Base-by-base conservation (phyloP, 2,329 filamentous ascomycete genomes). In the Fusarium sp. region DNA sequence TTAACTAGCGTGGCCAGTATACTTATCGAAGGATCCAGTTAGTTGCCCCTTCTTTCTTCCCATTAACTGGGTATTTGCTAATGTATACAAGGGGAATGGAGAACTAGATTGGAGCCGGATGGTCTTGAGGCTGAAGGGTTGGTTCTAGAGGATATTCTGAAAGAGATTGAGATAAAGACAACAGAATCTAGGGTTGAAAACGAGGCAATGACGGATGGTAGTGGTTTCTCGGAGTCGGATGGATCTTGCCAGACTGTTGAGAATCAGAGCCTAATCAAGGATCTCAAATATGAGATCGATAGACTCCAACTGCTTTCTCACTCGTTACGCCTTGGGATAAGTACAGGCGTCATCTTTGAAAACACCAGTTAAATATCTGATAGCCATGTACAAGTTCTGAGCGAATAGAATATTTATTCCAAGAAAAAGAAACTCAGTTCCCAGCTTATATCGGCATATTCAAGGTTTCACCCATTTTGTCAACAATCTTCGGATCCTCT, bases 281-380 rank as follows among this genome's bases (percentile, higher is more conserved):
- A 7, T 11, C 53, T 61, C 15, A 41, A 21, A 8, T 50, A 58
- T 35, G 47, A 61, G 29, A 61, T 61, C n/a, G 53, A 58, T 25
- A 57, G 58, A 23, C 18, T 61, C 21, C 53, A 61, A 2, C 17
- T 45, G 36, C 46, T 58, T 11, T 61, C 58, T 25, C 58, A 61
- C 13, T 33, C 58, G 4, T 18, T 58, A 6, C 41, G 46, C 23
- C 53, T 58, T 15, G 53, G 27, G 1, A 11, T 61, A 6, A 46
- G 36, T 11, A 50, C 39, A 17, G 35, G 36, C 6, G 23, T 45
- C 8, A 43, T 43, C 23, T 27, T 49, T 35, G 14, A 45, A 14
- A 31, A 11, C 29, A 31, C 3, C 14, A 45, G 7, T 29, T 31
- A 7, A 45, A 9, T 29, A 4, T 21, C 13, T 31, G 13, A 3